Base-by-base conservation (phyloP, 1,139 yeast species). In the Blastobotrys raffinosifermentans region DNA sequence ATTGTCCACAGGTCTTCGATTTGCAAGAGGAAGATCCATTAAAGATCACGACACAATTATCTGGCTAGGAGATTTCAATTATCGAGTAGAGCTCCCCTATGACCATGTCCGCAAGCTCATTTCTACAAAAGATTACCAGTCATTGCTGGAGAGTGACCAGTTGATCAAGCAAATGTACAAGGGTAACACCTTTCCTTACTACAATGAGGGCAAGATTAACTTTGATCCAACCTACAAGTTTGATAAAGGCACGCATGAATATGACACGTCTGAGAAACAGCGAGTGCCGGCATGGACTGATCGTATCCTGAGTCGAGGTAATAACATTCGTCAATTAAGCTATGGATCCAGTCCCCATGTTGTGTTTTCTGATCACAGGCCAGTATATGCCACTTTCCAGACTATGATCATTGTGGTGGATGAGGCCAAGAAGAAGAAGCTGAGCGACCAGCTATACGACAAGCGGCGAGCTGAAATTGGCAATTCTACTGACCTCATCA, bases 261-360 rank as follows among this genome's bases (percentile, higher is more conserved):
- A 87, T 58, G 98, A 91, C 58, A 75, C 94, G 0, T 81, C 94
- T 11, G 98, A 91, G 49, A 91, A 91, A 58, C 82, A 80, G 57
- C 72, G 98, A 48, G 81, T 83, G 18, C 98, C 98, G 1, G 87
- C 97, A 0, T 91, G 97, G 97, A 91, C 97, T 0, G 98, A 91
- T 63, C 67, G 99, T 37, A 76, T 81, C 37, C 50, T 81, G 37
- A 69, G 70, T 37, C 68, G 75, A 29, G 72, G 72, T n/a, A 35
- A 55, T n/a, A 64, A 70, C 19, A 57, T 91, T 43, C 73, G 70
- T 40, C 96, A 84, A 51, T 52, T 73, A 15, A 64, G 69, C 14
- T 91, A 91, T 57, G 74, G 77, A 31, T 70, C 80, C 44, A 79
- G 73, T 3, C 75, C 72, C 10, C 8, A 9, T 9, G 63, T 89